Percentiles rank a stretch among this genome's conserved stretches.
Evolutionary conservation across 2,329 filamentous ascomycete species (phyloP).

Genomic region (Aspergillus novoparasiticus): DNA sequence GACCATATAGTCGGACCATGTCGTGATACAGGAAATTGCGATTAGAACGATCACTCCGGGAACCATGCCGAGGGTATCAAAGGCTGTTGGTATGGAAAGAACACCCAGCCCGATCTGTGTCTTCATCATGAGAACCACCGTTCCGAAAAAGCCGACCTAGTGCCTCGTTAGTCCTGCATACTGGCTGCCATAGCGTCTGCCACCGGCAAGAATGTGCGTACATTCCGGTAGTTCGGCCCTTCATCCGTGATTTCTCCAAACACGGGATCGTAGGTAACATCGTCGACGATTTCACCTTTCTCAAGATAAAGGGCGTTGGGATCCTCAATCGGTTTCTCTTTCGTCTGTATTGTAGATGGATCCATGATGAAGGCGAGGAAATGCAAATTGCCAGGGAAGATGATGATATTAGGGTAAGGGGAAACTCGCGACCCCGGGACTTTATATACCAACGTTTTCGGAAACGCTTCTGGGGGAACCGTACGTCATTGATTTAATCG

Average conservation of each 20-base stretch:
- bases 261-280: conserved; percentile 27
- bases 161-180: background rate
- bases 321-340: background rate
- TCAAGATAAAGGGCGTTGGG: background rate
- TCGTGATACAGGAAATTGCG: conserved; percentile 47
- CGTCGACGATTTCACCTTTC: background rate
- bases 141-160: conserved; percentile 47
- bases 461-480: background rate
- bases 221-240: conserved; percentile 33
- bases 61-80: conserved; percentile 51
- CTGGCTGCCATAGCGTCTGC: no score
- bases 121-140: conserved; percentile 49
- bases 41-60: conserved; percentile 51
- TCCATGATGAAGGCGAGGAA: background rate
- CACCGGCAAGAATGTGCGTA: conserved; percentile 3
- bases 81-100: conserved; percentile 50
- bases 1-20: conserved; percentile 53
- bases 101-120: conserved; percentile 51
- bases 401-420: background rate
- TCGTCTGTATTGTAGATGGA: background rate
- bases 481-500: background rate
- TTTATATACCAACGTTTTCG: background rate
- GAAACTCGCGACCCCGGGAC: background rate
- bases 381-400: background rate
- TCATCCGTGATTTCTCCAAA: conserved; percentile 36